Conservation (phyloP, 306 rosid genomes). For the Astragalus membranaceus region DNA sequence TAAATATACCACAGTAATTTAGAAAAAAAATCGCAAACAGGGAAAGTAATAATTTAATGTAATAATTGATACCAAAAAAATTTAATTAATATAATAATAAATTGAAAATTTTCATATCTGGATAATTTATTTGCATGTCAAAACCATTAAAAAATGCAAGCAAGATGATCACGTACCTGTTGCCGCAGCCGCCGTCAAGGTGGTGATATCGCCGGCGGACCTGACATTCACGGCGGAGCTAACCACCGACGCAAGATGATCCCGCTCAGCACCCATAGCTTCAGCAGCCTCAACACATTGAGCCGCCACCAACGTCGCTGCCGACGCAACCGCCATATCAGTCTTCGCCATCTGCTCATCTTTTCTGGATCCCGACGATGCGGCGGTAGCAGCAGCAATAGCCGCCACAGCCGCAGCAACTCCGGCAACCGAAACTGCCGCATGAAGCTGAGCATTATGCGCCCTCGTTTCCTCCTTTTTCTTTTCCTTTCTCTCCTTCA, state of each 20-base stretch:
- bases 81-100: not conserved
- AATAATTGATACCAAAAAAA: too few species aligned
- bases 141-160: too few species aligned
- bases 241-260: conserved; percentile 73
- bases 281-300: conserved; percentile 98
- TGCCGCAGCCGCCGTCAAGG: conserved; percentile 84
- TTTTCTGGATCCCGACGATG: conserved; percentile 49
- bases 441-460: conserved; percentile 92
- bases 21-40: not conserved
- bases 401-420: conserved; percentile 91
- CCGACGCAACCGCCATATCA: conserved; percentile 88
- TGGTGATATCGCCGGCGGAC: conserved; percentile 78
- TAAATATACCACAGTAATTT: too few species aligned
- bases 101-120: not conserved
- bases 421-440: conserved; percentile 89
- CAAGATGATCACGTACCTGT: conserved; percentile 56
- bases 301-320: conserved; percentile 85
- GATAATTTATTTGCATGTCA: too few species aligned
- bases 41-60: not conserved
- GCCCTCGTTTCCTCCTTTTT: conserved; percentile 92
- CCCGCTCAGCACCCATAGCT: conserved; percentile 93
- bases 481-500: conserved; percentile 96
- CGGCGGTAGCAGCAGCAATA: conserved; percentile 78
- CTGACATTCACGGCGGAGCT: conserved; percentile 92
- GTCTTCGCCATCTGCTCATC: conserved; percentile 78